Evolutionary conservation across 306 rosid species (phyloP).

Genomic region (Quercus alba): DNA sequence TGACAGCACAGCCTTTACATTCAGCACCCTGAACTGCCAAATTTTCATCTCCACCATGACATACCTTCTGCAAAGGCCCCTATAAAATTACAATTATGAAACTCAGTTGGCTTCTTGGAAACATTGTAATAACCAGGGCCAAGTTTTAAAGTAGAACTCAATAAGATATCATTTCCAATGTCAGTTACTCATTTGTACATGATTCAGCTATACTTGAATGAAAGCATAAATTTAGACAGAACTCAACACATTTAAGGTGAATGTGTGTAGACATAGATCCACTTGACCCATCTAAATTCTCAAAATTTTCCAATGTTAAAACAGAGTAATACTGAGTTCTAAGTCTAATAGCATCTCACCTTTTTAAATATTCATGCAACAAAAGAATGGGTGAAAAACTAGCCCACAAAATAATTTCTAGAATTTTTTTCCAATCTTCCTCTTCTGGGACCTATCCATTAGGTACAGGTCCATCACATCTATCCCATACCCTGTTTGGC

Average conservation of each 20-base stretch:
- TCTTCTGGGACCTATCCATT: background rate
- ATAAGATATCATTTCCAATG: background rate
- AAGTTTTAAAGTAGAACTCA: background rate
- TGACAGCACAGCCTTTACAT: constrained; percentile 81
- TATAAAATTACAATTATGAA: constrained; percentile 32
- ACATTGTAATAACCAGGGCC: constrained; percentile 9
- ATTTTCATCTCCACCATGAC: constrained; percentile 56
- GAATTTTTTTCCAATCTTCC: background rate
- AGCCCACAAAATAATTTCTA: background rate
- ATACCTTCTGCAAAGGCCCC: constrained; percentile 84
- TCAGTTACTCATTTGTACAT: background rate
- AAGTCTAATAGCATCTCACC: background rate
- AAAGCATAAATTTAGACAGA: background rate
- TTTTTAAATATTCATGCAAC: background rate
- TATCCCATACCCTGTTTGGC: background rate
- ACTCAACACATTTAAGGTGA: background rate
- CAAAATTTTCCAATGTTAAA: background rate
- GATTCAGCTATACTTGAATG: background rate
- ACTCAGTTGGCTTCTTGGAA: constrained; percentile 1
- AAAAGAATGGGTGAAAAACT: background rate
- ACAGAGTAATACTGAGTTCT: background rate
- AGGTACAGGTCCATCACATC: background rate
- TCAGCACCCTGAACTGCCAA: constrained; percentile 56
- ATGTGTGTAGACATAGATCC: background rate
- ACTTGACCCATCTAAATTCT: background rate